Evolutionary conservation across 495 filamentous ascomycete genomes (phyloP), one percentile per base, ranked within the genome.

Genomic region (Aspergillus mulundensis): DNA sequence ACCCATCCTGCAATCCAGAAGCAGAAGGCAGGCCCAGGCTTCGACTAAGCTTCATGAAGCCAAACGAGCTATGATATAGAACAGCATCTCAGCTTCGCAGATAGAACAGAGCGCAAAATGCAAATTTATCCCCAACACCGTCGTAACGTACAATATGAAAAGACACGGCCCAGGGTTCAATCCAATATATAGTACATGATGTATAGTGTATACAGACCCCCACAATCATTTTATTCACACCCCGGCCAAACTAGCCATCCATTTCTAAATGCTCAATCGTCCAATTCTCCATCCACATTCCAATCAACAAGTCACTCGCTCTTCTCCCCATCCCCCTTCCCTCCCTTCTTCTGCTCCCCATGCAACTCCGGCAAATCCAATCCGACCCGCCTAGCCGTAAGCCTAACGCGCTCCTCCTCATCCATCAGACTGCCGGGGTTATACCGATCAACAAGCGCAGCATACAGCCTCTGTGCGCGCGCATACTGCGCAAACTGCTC

Each of bases 361-460:
- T 18, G 64, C 65, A 68, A 63, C 48, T 64, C 67, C 12, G 93
- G 93, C 67, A 97, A 70, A 73, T 95, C 80, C 84, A 96, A 87
- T 23, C 93, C 94, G 43, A 97, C 90, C 70, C 89, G 81, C 70
- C 89, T 76, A 14, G 94, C 93, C 56, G 89, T 89, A 77, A 96
- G 73, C 54, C 89, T 65, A 39, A 96, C 84, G 58, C 84, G 77
- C 75, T 95, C 91, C 72, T 95, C 90, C 71, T 94, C 86, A 61
- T 86, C 84, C 83, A 93, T 84, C 44, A 73, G 74, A 83, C 91
- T 87, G 6, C 90, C 89, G 7, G 92, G 91, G 67, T 97, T 98
- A 72, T 97, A 98, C 62, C 90, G 79, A 67, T 96, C 93, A 21
- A 97, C 57, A 34, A 97, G 70, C 39, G 81, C 84, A 7, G 81